Conservation (phyloP, 768 basidiomycete species). For the Scleroderma bovista region DNA sequence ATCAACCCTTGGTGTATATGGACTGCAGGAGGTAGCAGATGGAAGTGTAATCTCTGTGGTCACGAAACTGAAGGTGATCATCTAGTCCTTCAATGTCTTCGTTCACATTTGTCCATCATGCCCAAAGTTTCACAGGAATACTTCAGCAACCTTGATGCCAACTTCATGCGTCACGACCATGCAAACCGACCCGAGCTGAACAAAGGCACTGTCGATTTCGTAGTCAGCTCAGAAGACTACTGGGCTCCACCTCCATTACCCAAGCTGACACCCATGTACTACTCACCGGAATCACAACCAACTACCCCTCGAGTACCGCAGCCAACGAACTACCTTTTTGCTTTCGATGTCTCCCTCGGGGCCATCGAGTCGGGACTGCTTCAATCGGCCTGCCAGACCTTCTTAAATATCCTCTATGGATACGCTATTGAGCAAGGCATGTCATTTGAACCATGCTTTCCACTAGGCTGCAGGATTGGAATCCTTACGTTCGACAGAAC, state of each 20-base stretch:
- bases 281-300: constrained; percentile 43
- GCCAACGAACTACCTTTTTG: constrained; percentile 78
- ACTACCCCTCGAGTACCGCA: constrained; percentile 47
- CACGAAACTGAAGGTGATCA: constrained; percentile 78
- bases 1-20: constrained; percentile 93
- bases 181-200: constrained; percentile 78
- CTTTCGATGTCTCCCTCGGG: constrained; percentile 75
- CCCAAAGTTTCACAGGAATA: constrained; percentile 69
- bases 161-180: constrained; percentile 75
- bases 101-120: constrained; percentile 3
- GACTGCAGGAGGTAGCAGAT: constrained; percentile 74
- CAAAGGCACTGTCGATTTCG: constrained; percentile 89
- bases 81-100: background rate
- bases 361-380: constrained; percentile 69
- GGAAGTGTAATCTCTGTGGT: constrained; percentile 90
- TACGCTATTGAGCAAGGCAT: constrained; percentile 36
- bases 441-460: constrained; percentile 45
- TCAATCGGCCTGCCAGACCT: constrained; percentile 52
- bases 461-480: constrained; percentile 52
- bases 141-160: constrained; percentile 78
- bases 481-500: constrained; percentile 78
- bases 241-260: constrained; percentile 72
- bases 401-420: constrained; percentile 65
- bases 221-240: constrained; percentile 69
- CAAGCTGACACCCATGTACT: constrained; percentile 48